A percentile compares a stretch with the other conserved stretches of the same genome.
phyloP scores from a whole-genome alignment of 495 filamentous ascomycete genomes.

The Aspergillus haitiensis region DNA sequence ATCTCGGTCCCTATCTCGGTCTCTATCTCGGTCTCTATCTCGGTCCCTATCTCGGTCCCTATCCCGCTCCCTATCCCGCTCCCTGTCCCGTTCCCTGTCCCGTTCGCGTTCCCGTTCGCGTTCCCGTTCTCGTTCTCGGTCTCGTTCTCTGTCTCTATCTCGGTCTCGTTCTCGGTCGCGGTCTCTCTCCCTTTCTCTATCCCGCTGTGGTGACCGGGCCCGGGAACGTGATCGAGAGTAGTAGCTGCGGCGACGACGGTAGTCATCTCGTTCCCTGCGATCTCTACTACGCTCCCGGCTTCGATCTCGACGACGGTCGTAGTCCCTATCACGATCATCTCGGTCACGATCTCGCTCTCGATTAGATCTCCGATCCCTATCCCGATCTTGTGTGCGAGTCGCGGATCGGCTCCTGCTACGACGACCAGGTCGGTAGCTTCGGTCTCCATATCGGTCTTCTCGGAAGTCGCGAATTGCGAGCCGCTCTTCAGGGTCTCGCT shows the following conservation, averaged over 20 bases:
- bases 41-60: slow-evolving; percentile 23
- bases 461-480: slow-evolving; percentile 40
- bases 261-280: slow-evolving; percentile 28
- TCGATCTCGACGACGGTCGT: slow-evolving; percentile 17
- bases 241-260: slow-evolving; percentile 30
- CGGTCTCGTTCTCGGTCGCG: slow-evolving; percentile 14
- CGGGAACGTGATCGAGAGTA: slow-evolving; percentile 22
- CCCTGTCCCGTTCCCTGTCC: slow-evolving; percentile 20
- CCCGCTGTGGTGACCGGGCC: slow-evolving; percentile 9
- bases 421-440: slow-evolving; percentile 39
- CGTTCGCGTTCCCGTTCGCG: slow-evolving; percentile 17
- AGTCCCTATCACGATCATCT: slow-evolving; percentile 21
- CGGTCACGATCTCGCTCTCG: slow-evolving; percentile 33
- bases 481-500: slow-evolving; percentile 39
- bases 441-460: slow-evolving; percentile 31
- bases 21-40: slow-evolving; percentile 19
- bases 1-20: slow-evolving; percentile 21
- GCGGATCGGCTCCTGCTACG: slow-evolving; percentile 44
- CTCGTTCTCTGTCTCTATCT: slow-evolving; percentile 12
- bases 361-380: slow-evolving; percentile 32
- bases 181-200: slow-evolving; percentile 15
- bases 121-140: slow-evolving; percentile 14
- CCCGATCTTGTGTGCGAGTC: slow-evolving; percentile 32
- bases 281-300: slow-evolving; percentile 30
- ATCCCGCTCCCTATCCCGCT: slow-evolving; percentile 14